Evolutionary conservation across 495 filamentous ascomycete genomes (phyloP), one percentile per base, ranked within the genome.

Genomic region (Talaromyces ruber): DNA sequence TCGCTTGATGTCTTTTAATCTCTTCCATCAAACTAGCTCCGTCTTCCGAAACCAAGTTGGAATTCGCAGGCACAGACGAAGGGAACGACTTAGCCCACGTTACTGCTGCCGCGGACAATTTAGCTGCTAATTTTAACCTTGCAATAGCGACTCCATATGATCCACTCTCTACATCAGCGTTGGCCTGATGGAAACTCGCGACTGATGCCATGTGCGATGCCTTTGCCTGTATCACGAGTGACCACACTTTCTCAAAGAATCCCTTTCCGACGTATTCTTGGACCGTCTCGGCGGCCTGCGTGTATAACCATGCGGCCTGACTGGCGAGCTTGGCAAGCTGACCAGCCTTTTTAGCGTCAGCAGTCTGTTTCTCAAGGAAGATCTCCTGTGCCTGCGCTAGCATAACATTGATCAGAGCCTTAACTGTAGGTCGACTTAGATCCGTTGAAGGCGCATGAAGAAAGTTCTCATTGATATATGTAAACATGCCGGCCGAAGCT

Each of bases 381-480:
- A 98, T 90, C 71, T 98, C 94, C 70, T 98, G 94, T 0, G 87
- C 93, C 74, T 98, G 94, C 7, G 93, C 95, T 43, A 98, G 82
- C 81, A 92, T 97, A 62, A 98, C 84, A 58, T 85, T 84, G 70
- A 98, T 98, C 63, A 98, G 72, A 1, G 92, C 92, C 75, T 96
- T 97, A 63, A 98, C 90, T 3, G 94, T 98, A 16, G 98, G 92
- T 63, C 93, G 81, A 71, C 93, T 97, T 34, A 98, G 76, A 69
- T 98, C 94, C 26, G 90, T 94, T 9, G 92, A 97, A 3, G 94
- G 94, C 34, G 94, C 94, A 69, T 98, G 95, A 45, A 97, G 78
- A 74, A 98, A 98, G 75, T 98, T 98, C 76, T 98, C 93, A 73
- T 98, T 98, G 78, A 98, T 98, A 68, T 98, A 98, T 21, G 92